Evolutionary conservation across 2,329 filamentous ascomycete genomes (phyloP).

Genomic region (Grosmannia penicillata): DNA sequence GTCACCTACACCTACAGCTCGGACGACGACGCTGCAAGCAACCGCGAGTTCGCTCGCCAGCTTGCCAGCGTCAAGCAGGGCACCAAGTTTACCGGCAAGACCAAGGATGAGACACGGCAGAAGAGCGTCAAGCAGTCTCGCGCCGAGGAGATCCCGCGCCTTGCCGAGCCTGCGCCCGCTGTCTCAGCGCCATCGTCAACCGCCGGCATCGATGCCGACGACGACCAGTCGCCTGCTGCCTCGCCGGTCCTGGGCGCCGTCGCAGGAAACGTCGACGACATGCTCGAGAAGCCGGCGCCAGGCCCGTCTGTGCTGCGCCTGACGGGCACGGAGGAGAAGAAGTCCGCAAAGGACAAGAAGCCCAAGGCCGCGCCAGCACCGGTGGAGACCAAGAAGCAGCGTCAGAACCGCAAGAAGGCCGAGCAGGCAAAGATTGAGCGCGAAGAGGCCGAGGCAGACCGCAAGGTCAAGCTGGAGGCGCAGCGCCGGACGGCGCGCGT

Average conservation of each 20-base stretch:
- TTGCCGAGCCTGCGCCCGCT: slow-evolving; percentile 22
- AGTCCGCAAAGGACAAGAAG: slow-evolving; percentile 48
- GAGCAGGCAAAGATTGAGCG: slow-evolving; percentile 63
- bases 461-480: slow-evolving; percentile 63
- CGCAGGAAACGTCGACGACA: slow-evolving; percentile 67
- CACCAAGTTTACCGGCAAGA: slow-evolving; percentile 38
- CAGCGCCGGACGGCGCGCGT: slow-evolving; percentile 71
- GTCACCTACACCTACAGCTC: slow-evolving; percentile 22
- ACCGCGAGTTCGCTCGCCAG: slow-evolving; percentile 63
- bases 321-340: slow-evolving; percentile 40
- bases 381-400: slow-evolving; percentile 84
- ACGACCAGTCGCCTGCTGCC: slow-evolving; percentile 57
- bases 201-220: slow-evolving; percentile 61
- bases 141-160: slow-evolving; percentile 31
- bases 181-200: slow-evolving; percentile 53
- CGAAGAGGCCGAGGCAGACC: slow-evolving; percentile 64
- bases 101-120: slow-evolving; percentile 46
- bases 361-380: slow-evolving; percentile 44
- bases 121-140: slow-evolving; percentile 58
- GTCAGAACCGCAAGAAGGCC: slow-evolving; percentile 79
- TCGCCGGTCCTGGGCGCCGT: slow-evolving; percentile 47
- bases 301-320: slow-evolving; percentile 67
- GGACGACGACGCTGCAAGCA: slow-evolving; percentile 37
- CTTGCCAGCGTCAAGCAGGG: slow-evolving; percentile 58
- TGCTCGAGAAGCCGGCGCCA: slow-evolving; percentile 61